phyloP scores from a whole-genome alignment of 2,329 filamentous ascomycete species.

The Trichoderma sp. region DNA sequence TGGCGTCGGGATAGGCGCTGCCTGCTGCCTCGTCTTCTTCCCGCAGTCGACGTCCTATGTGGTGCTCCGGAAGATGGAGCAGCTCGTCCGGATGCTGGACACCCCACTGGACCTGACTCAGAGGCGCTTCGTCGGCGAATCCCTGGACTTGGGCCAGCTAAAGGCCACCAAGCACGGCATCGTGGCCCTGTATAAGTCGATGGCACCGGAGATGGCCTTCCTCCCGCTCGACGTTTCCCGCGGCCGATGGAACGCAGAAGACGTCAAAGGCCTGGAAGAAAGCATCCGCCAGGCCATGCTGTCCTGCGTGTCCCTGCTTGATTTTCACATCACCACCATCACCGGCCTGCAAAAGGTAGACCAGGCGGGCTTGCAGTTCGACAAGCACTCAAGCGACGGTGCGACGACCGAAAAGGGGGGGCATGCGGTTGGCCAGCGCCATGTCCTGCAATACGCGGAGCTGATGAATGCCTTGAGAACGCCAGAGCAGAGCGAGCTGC shows the following conservation, averaged over 20 bases:
- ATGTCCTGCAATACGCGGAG: slow-evolving; percentile 41
- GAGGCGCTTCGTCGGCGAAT: slow-evolving; percentile 32
- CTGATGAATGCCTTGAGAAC: slow-evolving; percentile 45
- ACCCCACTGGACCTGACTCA: slow-evolving; percentile 40
- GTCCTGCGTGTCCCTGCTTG: slow-evolving; percentile 44
- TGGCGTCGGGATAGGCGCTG: slow-evolving; percentile 50
- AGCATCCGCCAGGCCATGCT: slow-evolving; percentile 44
- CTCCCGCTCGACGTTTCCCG: slow-evolving; percentile 52
- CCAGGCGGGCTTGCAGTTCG: slow-evolving; percentile 8
- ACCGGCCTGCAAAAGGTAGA: slow-evolving; percentile 33
- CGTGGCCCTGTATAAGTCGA: slow-evolving; percentile 44
- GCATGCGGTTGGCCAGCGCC: slow-evolving; percentile 32
- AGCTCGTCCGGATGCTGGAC: slow-evolving; percentile 40
- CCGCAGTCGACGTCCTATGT: slow-evolving; percentile 53
- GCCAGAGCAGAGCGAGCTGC: slow-evolving; percentile 43
- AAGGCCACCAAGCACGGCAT: slow-evolving; percentile 37
- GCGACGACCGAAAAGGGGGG: slow-evolving; percentile 30
- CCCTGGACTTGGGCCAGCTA: slow-evolving; percentile 38
- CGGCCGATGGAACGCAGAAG: slow-evolving; percentile 50
- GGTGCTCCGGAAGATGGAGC: slow-evolving; percentile 43
- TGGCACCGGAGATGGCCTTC: slow-evolving; percentile 48
- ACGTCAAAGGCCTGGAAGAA: slow-evolving; percentile 45
- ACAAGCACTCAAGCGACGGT: neutral
- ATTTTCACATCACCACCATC: slow-evolving; percentile 45
- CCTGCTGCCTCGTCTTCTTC: slow-evolving; percentile 51